Evolutionary conservation across 306 rosid species (phyloP), one percentile per base, ranked within the genome.

Genomic region (Glycine tomentella): DNA sequence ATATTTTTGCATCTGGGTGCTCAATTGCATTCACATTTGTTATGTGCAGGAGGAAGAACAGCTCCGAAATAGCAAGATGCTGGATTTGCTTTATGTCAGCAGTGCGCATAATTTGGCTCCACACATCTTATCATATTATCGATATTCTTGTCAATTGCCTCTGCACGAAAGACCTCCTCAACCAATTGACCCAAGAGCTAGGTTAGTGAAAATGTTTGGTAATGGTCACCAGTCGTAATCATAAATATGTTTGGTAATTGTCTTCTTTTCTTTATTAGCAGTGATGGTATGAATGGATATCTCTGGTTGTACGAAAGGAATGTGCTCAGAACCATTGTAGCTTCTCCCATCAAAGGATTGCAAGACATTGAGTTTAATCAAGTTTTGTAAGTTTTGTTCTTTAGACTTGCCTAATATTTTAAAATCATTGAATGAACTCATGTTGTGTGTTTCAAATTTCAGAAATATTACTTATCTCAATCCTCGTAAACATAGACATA

Each of bases 281-380:
- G 99, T 40, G 93, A 88, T 73, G 97, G 99, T 74, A 95, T 95
- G 97, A 93, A 93, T 86, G 99, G 99, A 80, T 90, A 8, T 84
- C 79, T 93, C 73, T 91, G 92, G 94, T 74, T 87, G 45, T 78
- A 82, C 38, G 97, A 95, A 82, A 93, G 97, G 82, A 95, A 91
- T 88, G 90, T 74, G 42, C 8, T 88, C 63, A 87, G 83, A 73
- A 64, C 55, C 12, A 11, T 75, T 72, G 88, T 93, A 75, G 76
- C 75, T n/a, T 95, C 99, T 63, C 98, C 99, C 55, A 34, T 95
- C 81, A 84, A 76, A 40, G 96, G 96, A 57, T 89, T 90, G 78
- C 92, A 66, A 7, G 87, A 90, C 87, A 84, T 95, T 10, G 87
- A 85, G 80, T 9, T 49, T 33, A 95, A 93, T 83, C 93, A 77